Conservation (phyloP, 2,329 filamentous ascomycete genomes). For the Penicillium sp. region DNA sequence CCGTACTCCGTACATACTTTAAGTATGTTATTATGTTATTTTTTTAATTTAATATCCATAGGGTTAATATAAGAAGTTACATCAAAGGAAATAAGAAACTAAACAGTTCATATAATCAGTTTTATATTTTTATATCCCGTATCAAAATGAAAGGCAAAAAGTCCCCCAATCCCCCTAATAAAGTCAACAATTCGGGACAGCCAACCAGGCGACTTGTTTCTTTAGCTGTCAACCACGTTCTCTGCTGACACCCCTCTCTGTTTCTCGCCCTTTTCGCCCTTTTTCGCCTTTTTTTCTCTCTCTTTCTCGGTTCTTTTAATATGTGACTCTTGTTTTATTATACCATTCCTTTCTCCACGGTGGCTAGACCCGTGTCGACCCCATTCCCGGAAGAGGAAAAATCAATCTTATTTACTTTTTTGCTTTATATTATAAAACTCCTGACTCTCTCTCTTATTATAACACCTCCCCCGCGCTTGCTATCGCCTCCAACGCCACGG, state of each 20-base stretch:
- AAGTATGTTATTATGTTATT: not conserved
- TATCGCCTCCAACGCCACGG: slow-evolving; percentile 21
- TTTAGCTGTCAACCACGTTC: slow-evolving; percentile 13
- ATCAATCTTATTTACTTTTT: slow-evolving; percentile 10
- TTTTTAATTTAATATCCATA: too few species aligned
- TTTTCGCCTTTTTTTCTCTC: not conserved
- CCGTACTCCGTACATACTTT: not conserved
- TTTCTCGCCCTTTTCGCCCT: not conserved
- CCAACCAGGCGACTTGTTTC: not conserved
- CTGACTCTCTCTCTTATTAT: slow-evolving; percentile 11
- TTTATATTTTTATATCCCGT: not conserved
- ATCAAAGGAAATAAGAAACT: not conserved
- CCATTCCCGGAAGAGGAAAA: slow-evolving; percentile 3
- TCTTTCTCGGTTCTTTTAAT: not conserved
- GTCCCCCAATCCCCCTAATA: not conserved
- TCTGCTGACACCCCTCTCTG: slow-evolving; percentile 4
- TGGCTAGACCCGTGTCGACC: slow-evolving; percentile 15
- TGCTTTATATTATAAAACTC: not conserved
- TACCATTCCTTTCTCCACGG: slow-evolving; percentile 8
- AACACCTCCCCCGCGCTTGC: slow-evolving; percentile 20
- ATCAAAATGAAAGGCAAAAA: not conserved
- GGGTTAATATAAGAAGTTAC: too few species aligned
- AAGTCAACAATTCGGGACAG: slow-evolving; percentile 3
- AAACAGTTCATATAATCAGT: not conserved
- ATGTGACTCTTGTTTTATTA: not conserved